A percentile compares a stretch with the other conserved stretches of the same genome.
phyloP scores from a whole-genome alignment of 2,329 filamentous ascomycete species.

The Harringtonia lauricola region DNA sequence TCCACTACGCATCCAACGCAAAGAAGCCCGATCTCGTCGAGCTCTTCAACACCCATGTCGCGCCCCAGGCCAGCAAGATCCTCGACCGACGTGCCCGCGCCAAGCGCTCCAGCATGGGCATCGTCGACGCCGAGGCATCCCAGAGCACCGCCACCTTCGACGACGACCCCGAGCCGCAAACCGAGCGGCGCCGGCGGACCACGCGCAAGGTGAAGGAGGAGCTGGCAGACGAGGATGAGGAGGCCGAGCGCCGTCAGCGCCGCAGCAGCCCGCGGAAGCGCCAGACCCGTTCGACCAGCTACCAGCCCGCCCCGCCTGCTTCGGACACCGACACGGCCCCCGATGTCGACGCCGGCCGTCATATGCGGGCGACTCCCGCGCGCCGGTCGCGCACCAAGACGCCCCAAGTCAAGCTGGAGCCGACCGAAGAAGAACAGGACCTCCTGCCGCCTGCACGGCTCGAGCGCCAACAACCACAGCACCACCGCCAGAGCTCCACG shows the following conservation, averaged over 20 bases:
- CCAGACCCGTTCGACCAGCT: conserved; percentile 40
- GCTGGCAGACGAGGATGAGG: conserved; percentile 36
- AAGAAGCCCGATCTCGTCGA: conserved; percentile 86
- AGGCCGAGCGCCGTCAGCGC: conserved; percentile 14
- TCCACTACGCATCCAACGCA: conserved; percentile 75
- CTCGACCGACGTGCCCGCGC: conserved; percentile 65
- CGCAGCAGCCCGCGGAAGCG: conserved; percentile 42
- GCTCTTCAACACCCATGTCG: conserved; percentile 68
- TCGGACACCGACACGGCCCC: conserved; percentile 39
- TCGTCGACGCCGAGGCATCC: conserved; percentile 59
- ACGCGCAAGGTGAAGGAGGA: conserved; percentile 29
- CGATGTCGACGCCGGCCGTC: conserved; percentile 30
- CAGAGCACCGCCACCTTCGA: conserved; percentile 32
- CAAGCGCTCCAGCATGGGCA: conserved; percentile 79
- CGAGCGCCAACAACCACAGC: conserved; percentile 29
- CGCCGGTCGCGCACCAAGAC: conserved; percentile 42
- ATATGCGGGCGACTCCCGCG: conserved; percentile 32
- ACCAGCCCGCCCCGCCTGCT: conserved; percentile 27
- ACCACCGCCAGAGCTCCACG: conserved; percentile 26
- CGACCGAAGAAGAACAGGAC: conserved; percentile 34
- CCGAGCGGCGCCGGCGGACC: not conserved
- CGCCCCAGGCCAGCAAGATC: conserved; percentile 68
- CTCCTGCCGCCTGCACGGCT: conserved; percentile 34
- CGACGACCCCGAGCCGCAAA: conserved; percentile 20
- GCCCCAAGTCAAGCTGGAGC: conserved; percentile 44